Percentiles rank a stretch among this genome's conserved stretches.
phyloP scores from a whole-genome alignment of 495 filamentous ascomycete species.

The Penicillium antarcticum region DNA sequence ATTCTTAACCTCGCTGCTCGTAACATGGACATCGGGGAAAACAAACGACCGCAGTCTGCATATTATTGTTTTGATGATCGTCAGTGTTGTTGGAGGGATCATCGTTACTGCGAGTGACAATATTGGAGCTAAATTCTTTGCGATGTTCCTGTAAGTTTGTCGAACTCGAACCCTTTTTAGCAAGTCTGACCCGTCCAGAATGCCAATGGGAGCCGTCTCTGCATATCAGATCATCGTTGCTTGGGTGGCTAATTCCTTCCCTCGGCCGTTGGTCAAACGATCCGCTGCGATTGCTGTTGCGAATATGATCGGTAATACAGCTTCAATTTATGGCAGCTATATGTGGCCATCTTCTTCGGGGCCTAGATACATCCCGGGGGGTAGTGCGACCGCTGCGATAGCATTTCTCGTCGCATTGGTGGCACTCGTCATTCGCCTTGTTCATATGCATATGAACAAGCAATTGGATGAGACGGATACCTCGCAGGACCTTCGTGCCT shows the following conservation, averaged over 20 bases:
- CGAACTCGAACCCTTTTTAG: slow-evolving; percentile 9
- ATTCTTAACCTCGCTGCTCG: slow-evolving; percentile 67
- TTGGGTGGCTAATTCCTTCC: slow-evolving; percentile 77
- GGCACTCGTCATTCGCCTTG: slow-evolving; percentile 27
- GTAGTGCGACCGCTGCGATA: slow-evolving; percentile 28
- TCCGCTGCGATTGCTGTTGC: slow-evolving; percentile 64
- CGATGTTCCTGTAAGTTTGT: slow-evolving; percentile 72
- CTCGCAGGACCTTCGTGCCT: slow-evolving; percentile 31
- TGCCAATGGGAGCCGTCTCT: slow-evolving; percentile 64
- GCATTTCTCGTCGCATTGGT: slow-evolving; percentile 26
- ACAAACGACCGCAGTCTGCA: slow-evolving; percentile 76
- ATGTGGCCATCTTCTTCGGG: slow-evolving; percentile 58
- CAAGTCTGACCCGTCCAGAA: slow-evolving; percentile 16
- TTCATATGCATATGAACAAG: slow-evolving; percentile 61
- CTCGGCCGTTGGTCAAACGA: slow-evolving; percentile 72
- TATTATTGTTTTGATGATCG: slow-evolving; percentile 59
- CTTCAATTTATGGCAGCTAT: slow-evolving; percentile 70
- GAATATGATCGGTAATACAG: slow-evolving; percentile 70
- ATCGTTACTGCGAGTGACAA: slow-evolving; percentile 64
- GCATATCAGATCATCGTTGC: slow-evolving; percentile 52
- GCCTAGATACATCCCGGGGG: slow-evolving; percentile 37
- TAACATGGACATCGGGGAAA: slow-evolving; percentile 71
- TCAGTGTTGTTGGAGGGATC: slow-evolving; percentile 68
- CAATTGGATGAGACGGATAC: slow-evolving; percentile 51
- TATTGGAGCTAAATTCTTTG: slow-evolving; percentile 64